Evolutionary conservation across 1,284 basidiomycete species (phyloP).

Genomic region (Austropuccinia psidii): DNA sequence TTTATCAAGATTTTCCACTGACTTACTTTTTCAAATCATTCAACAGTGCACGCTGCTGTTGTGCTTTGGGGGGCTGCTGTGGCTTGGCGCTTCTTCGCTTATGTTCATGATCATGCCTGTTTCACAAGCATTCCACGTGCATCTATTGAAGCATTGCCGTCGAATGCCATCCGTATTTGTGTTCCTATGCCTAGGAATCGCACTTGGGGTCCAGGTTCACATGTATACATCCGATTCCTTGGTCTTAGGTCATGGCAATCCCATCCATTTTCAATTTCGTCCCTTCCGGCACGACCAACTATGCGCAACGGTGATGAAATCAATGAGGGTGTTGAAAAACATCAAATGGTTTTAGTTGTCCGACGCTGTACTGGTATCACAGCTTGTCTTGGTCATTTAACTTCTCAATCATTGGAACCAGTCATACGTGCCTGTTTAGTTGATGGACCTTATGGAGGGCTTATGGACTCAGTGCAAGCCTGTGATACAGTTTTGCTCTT

Average conservation of each 20-base stretch:
- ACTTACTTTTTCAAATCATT: neutral
- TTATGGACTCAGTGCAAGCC: slow-evolving; percentile 44
- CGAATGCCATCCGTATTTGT: slow-evolving; percentile 46
- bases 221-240: slow-evolving; percentile 51
- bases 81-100: slow-evolving; percentile 15
- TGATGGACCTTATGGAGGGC: slow-evolving; percentile 51
- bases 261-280: slow-evolving; percentile 52
- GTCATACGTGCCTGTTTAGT: slow-evolving; percentile 46
- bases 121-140: slow-evolving; percentile 40
- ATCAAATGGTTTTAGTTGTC: slow-evolving; percentile 42
- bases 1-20: neutral
- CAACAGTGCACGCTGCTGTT: slow-evolving; percentile 21
- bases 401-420: slow-evolving; percentile 24
- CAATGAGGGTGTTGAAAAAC: neutral
- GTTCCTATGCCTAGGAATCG: slow-evolving; percentile 44
- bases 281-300: slow-evolving; percentile 41
- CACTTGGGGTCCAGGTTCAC: slow-evolving; percentile 51
- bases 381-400: slow-evolving; percentile 41
- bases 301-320: neutral
- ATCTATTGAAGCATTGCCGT: slow-evolving; percentile 46
- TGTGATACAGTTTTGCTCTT: slow-evolving; percentile 49
- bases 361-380: slow-evolving; percentile 47
- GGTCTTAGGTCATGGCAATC: slow-evolving; percentile 40
- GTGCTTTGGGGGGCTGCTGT: slow-evolving; percentile 20
- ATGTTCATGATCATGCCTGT: slow-evolving; percentile 39